A percentile compares a stretch with the other conserved stretches of the same genome.
Evolutionary conservation across 2,329 filamentous ascomycete species (phyloP).

Genomic region (Curvularia hawaiiensis): DNA sequence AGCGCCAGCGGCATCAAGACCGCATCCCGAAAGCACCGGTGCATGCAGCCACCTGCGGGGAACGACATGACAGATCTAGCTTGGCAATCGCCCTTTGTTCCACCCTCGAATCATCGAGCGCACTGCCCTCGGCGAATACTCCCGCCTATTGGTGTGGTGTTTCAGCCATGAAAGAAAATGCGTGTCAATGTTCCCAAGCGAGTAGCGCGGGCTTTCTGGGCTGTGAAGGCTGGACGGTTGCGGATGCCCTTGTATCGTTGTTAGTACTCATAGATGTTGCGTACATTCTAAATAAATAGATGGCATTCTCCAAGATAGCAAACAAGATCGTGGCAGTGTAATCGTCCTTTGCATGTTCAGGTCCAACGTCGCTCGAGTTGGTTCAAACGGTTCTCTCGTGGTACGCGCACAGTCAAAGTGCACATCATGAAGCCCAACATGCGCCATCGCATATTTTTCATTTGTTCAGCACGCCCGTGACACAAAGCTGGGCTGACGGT

Average conservation of each 20-base stretch:
- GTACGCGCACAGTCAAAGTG: background rate
- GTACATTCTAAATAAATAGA: background rate
- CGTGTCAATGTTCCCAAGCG: constrained; percentile 4
- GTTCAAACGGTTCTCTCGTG: background rate
- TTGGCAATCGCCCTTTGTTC: constrained; percentile 9
- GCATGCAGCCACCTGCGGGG: constrained; percentile 16
- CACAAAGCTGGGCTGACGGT: background rate
- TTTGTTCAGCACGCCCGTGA: background rate
- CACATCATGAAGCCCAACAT: background rate
- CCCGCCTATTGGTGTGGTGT: constrained; percentile 8
- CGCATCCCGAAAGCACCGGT: constrained; percentile 8
- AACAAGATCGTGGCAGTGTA: background rate
- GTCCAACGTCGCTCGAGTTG: constrained; percentile 1
- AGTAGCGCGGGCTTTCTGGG: background rate
- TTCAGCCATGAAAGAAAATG: constrained; percentile 8
- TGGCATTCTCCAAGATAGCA: background rate
- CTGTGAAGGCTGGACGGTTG: background rate
- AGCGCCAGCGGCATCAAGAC: background rate
- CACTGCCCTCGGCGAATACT: constrained; percentile 10
- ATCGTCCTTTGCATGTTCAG: background rate
- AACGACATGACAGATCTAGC: constrained; percentile 16
- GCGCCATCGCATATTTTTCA: background rate
- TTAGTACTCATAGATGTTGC: background rate
- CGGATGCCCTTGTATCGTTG: background rate
- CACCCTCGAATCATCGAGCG: constrained; percentile 1